A percentile compares a stretch with the other conserved stretches of the same genome.
Conservation (phyloP, 345 rosid species). For the Eutrema yunnanense region DNA sequence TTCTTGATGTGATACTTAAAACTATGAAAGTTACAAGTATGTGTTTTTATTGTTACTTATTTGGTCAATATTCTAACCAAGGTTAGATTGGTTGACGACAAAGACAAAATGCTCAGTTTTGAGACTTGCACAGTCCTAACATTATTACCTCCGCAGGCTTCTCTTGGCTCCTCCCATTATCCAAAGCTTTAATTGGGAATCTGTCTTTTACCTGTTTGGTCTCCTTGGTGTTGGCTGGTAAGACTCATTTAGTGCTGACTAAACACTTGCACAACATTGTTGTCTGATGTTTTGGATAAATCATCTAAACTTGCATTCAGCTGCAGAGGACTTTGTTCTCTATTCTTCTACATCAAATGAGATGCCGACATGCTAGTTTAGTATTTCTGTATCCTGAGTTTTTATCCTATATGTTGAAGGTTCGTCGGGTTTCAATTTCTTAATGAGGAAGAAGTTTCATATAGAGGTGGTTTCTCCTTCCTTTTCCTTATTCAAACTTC, state of each 20-base stretch:
- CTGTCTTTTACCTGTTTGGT: conserved; percentile 81
- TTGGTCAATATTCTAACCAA: not conserved
- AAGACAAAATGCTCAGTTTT: not conserved
- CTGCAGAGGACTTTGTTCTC: conserved; percentile 2
- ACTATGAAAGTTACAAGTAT: not conserved
- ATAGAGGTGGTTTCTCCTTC: conserved; percentile 40
- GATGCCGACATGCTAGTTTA: not conserved
- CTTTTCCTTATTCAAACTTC: not conserved
- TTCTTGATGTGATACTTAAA: conserved; percentile 6
- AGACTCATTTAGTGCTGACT: conserved; percentile 21
- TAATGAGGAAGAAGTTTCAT: conserved; percentile 36
- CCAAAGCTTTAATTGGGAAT: conserved; percentile 84
- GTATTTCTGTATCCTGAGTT: conserved; percentile 7
- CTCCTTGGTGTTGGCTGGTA: conserved; percentile 78
- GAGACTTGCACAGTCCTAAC: conserved; percentile 18
- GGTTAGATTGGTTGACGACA: not conserved
- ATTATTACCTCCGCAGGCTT: conserved; percentile 54
- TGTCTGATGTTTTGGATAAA: conserved; percentile 2
- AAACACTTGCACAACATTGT: not conserved
- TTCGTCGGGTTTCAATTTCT: conserved; percentile 65
- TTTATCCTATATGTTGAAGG: conserved; percentile 45
- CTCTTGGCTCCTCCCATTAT: conserved; percentile 90
- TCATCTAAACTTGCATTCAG: not conserved
- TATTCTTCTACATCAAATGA: not conserved
- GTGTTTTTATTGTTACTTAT: not conserved